Evolutionary conservation across 495 filamentous ascomycete species (phyloP), one percentile per base, ranked within the genome.

Genomic region (Penicillium pancosmium): DNA sequence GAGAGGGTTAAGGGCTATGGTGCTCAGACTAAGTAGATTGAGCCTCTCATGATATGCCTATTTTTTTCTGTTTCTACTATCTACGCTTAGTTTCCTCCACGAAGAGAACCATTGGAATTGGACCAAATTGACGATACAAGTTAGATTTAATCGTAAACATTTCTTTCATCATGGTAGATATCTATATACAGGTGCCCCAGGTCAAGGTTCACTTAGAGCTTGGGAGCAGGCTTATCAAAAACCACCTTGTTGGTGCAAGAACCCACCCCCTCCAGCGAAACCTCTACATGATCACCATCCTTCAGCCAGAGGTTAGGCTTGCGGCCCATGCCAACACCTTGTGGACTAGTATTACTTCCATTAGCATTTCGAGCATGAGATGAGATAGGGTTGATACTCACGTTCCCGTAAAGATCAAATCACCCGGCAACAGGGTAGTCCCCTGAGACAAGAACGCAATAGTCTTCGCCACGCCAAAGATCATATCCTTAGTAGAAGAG

Each of bases 331-430:
- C 88, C 91, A 11, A 93, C 91, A 50, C 90, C 91, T 66, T 88
- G 83, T 7, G 89, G 90, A 13, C 86, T 87, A 31, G 23, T 23
- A 23, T 1, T 23, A 23, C 23, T 23, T 23, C 23, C 23, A 4
- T 23, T 23, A 23, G 23, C 23, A 23, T 3, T 23, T 23, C 23
- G 23, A 23, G 23, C 23, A 23, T 23, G 6, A 34, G 23, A 19
- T 5, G 9, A 3, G 16, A 33, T 13, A 2, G 12, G 23, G 35
- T 19, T 11, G 18, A 34, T 43, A 85, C 86, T 84, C 71, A 88
- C 80, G 91, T 95, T 72, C 91, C 91, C 40, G 91, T 93, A 61
- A 92, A 93, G 52, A 95, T 91, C 52, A 93, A 38, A 73, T 93
- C 91, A 3, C 91, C 91, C 9, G 89, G 90, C 49, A 90, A 65